phyloP scores from a whole-genome alignment of 805 yeast species.

The Clavispora santaluciae region DNA sequence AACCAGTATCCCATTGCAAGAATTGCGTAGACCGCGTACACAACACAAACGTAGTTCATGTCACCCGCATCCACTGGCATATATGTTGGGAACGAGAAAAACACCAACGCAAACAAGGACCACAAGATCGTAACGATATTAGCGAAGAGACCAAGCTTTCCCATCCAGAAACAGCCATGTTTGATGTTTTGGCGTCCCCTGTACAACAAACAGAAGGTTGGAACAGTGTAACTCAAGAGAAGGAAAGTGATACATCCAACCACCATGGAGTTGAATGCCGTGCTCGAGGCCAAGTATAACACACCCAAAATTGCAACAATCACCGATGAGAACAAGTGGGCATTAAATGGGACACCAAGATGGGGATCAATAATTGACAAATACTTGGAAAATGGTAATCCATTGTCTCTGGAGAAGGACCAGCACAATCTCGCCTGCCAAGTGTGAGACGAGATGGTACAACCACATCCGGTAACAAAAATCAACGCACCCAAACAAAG shows the following conservation, averaged over 20 bases:
- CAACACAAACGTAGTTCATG: conserved; percentile 27
- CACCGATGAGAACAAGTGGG: conserved; percentile 32
- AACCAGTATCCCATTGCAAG: conserved; percentile 39
- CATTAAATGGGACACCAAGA: conserved; percentile 36
- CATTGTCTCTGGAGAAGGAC: conserved; percentile 41
- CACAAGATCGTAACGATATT: conserved; percentile 30
- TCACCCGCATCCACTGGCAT: conserved; percentile 25
- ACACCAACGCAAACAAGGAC: conserved; percentile 34
- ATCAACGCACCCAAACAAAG: conserved; percentile 32
- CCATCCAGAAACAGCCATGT: conserved; percentile 41
- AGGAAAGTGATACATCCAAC: conserved; percentile 37
- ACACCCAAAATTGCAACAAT: conserved; percentile 35
- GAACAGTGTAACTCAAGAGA: conserved; percentile 32
- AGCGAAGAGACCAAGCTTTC: conserved; percentile 31
- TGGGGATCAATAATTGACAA: conserved; percentile 35
- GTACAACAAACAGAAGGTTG: conserved; percentile 29
- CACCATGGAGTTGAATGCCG: conserved; percentile 39
- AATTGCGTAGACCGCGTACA: conserved; percentile 26
- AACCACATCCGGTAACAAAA: conserved; percentile 32
- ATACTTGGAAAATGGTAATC: conserved; percentile 38
- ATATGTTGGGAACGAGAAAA: conserved; percentile 34
- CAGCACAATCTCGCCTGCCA: conserved; percentile 43
- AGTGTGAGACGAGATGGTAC: conserved; percentile 38
- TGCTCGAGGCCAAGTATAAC: conserved; percentile 31
- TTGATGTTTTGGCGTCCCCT: conserved; percentile 34